These are phyloP conservation scores for Monosporascus sp. DNA, from an alignment of 2,329 filamentous ascomycete genomes.

Conservation along the genomic window DNA sequence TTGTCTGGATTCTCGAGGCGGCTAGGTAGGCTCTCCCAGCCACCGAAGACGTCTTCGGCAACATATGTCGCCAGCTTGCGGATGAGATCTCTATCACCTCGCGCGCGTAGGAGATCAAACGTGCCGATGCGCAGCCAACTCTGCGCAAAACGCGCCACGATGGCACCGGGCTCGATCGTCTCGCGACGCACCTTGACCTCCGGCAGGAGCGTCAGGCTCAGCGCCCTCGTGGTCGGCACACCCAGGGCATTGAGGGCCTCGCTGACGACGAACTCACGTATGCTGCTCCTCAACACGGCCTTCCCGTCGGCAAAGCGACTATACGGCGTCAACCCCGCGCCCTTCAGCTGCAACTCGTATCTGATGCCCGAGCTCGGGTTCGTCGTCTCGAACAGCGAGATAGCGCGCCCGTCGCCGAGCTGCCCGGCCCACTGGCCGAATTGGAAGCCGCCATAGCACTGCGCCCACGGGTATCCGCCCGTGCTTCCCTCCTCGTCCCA, in stretches of 20 bases:
- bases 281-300: slow-evolving; percentile 85
- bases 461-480: slow-evolving; percentile 92
- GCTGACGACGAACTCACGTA: slow-evolving; percentile 89
- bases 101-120: slow-evolving; percentile 82
- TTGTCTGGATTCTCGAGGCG: slow-evolving; percentile 48
- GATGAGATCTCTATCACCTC: slow-evolving; percentile 72
- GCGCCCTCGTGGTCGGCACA: slow-evolving; percentile 80
- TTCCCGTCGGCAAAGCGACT: slow-evolving; percentile 95
- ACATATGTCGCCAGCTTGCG: slow-evolving; percentile 74
- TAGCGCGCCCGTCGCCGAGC: slow-evolving; percentile 88
- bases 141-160: slow-evolving; percentile 87
- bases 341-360: slow-evolving; percentile 92
- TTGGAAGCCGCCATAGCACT: slow-evolving; percentile 86
- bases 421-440: slow-evolving; percentile 92
- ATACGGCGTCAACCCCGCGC: slow-evolving; percentile 89
- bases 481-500: slow-evolving; percentile 61
- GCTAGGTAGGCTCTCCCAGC: slow-evolving; percentile 78
- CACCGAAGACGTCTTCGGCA: slow-evolving; percentile 79
- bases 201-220: slow-evolving; percentile 75
- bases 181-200: slow-evolving; percentile 71
- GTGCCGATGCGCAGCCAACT: slow-evolving; percentile 91
- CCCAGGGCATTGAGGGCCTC: slow-evolving; percentile 81
- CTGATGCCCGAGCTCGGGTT: slow-evolving; percentile 65
- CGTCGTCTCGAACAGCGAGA: slow-evolving; percentile 86
- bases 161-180: slow-evolving; percentile 79